Evolutionary conservation across 2,329 filamentous ascomycete species (phyloP).

Genomic region (Paraphaeosphaeria sporulosa): DNA sequence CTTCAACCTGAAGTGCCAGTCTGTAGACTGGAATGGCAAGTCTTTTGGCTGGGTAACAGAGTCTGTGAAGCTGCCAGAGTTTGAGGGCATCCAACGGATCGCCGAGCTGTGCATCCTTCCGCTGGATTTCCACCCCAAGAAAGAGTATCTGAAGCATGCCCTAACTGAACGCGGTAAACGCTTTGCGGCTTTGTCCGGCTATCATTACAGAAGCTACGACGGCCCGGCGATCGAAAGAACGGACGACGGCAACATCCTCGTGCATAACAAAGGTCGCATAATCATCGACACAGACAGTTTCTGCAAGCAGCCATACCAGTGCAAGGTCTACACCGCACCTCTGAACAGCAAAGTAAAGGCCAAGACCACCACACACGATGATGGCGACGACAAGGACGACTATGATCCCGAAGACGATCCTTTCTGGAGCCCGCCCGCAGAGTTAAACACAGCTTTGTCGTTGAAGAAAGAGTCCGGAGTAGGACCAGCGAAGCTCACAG

Average conservation of each 20-base stretch:
- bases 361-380: not conserved
- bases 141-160: conserved; percentile 22
- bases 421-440: not conserved
- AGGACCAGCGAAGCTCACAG: conserved; percentile 20
- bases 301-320: conserved; percentile 16
- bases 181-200: conserved; percentile 31
- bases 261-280: conserved; percentile 22
- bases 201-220: conserved; percentile 26
- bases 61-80: conserved; percentile 23
- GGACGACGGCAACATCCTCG: conserved; percentile 2
- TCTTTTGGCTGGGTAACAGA: conserved; percentile 28
- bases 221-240: conserved; percentile 6
- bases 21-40: conserved; percentile 33
- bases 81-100: conserved; percentile 27
- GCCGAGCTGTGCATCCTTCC: conserved; percentile 27
- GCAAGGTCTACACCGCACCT: conserved; percentile 1
- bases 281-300: conserved; percentile 27
- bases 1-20: conserved; percentile 24
- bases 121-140: conserved; percentile 20
- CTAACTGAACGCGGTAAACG: conserved; percentile 27
- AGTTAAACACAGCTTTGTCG: not conserved
- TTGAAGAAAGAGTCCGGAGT: conserved; percentile 2
- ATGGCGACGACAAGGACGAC: not conserved
- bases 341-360: conserved; percentile 5
- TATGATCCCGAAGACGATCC: not conserved